Percentiles rank a stretch among this genome's conserved stretches.
Evolutionary conservation across 225 moss, liverwort and hornwort species (phyloP).

Genomic region (Antitrichia curtipendula): DNA sequence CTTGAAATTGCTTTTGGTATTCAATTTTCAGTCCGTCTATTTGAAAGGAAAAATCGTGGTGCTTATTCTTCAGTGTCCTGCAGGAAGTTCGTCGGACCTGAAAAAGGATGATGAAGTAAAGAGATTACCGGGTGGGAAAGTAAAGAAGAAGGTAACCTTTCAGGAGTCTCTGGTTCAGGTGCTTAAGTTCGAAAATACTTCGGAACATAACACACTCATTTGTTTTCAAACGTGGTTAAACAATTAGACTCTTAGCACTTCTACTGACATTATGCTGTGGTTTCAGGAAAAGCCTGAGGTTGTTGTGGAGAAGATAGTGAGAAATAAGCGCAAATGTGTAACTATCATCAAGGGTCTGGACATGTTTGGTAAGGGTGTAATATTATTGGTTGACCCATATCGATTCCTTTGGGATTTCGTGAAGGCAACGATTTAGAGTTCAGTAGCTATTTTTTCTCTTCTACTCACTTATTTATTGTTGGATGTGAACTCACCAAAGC

Average conservation of each 20-base stretch:
- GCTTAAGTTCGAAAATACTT: slow-evolving; percentile 23
- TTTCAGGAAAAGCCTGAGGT: slow-evolving; percentile 97
- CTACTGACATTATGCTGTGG: neutral
- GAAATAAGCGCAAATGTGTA: slow-evolving; percentile 97
- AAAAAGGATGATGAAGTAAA: slow-evolving; percentile 92
- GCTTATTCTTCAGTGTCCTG: neutral
- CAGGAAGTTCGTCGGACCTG: slow-evolving; percentile 86
- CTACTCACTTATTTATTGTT: neutral
- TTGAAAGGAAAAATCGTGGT: neutral
- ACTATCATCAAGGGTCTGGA: slow-evolving; percentile 99
- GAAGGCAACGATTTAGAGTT: neutral
- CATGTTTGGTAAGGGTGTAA: slow-evolving; percentile 70
- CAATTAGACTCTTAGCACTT: neutral
- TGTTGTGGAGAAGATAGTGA: slow-evolving; percentile 93
- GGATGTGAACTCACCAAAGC: neutral
- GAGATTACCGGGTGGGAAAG: slow-evolving; percentile 96
- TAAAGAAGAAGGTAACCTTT: slow-evolving; percentile 97
- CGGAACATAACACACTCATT: neutral
- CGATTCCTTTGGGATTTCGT: neutral
- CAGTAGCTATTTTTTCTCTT: neutral
- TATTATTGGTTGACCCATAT: neutral
- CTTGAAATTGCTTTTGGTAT: neutral
- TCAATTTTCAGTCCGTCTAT: neutral
- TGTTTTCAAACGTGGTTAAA: neutral
- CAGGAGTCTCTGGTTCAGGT: slow-evolving; percentile 17